Evolutionary conservation across 1,139 yeast species (phyloP).

Genomic region (Candida tetrigidarum): DNA sequence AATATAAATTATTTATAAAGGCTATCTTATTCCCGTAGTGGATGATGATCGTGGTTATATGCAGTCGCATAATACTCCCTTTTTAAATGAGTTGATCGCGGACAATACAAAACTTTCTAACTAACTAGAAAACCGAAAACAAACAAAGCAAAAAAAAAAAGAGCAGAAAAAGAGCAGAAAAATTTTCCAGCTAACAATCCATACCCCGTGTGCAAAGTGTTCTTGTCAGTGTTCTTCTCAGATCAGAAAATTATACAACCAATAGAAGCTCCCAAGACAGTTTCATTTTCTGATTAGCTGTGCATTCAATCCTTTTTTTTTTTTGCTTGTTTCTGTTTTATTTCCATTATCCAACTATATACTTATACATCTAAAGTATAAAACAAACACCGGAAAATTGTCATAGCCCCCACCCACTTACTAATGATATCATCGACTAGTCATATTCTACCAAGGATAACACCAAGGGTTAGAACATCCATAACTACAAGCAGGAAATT

Average conservation of each 20-base stretch:
- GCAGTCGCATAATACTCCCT: background rate
- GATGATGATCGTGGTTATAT: too few relatives aligned
- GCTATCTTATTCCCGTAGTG: too few relatives aligned
- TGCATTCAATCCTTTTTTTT: background rate
- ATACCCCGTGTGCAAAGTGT: background rate
- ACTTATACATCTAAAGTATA: background rate
- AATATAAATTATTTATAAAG: too few relatives aligned
- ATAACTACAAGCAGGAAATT: constrained; percentile 17
- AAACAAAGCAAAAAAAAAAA: too few relatives aligned
- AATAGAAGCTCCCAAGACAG: background rate
- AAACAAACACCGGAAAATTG: background rate
- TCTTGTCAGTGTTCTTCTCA: background rate
- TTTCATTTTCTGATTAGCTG: background rate
- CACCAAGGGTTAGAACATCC: constrained; percentile 1
- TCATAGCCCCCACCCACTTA: too few relatives aligned
- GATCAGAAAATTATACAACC: background rate
- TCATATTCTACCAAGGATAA: constrained; percentile 6
- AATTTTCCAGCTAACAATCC: background rate
- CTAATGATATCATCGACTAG: constrained; percentile 12
- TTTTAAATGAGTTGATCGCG: too few relatives aligned
- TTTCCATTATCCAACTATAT: background rate
- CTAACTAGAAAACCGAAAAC: too few relatives aligned
- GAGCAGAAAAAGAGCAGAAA: background rate
- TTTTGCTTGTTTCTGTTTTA: background rate
- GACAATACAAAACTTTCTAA: background rate